phyloP scores from a whole-genome alignment of 192 early-diverging fungal species.

The Entomortierella chlamydospora region DNA sequence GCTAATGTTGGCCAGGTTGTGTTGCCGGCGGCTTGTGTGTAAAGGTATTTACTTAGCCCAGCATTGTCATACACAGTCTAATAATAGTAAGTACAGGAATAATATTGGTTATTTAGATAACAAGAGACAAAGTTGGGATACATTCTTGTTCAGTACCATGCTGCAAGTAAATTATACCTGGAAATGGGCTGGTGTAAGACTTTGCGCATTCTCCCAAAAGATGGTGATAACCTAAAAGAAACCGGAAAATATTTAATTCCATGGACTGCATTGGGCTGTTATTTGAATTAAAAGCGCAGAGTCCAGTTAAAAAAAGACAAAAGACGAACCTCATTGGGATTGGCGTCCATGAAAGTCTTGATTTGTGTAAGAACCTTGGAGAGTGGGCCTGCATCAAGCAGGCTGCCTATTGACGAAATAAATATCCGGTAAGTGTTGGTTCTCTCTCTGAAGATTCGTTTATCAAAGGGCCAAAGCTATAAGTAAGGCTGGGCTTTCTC shows the following conservation, averaged over 20 bases:
- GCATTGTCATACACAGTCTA: slow-evolving; percentile 61
- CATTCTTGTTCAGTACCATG: not conserved
- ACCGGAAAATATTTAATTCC: not conserved
- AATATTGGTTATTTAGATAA: too few species aligned
- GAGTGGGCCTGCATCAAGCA: slow-evolving; percentile 71
- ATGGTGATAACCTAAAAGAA: slow-evolving; percentile 71
- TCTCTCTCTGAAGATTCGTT: not conserved
- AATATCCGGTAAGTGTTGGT: not conserved
- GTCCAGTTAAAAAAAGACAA: not conserved
- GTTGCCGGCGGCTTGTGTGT: slow-evolving; percentile 58
- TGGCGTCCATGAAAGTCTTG: slow-evolving; percentile 67
- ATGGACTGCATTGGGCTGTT: not conserved
- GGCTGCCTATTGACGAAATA: slow-evolving; percentile 14
- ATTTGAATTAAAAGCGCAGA: too few species aligned
- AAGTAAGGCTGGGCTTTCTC: too few species aligned
- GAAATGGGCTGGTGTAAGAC: slow-evolving; percentile 62
- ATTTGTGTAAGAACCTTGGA: slow-evolving; percentile 66
- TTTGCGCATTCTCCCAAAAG: slow-evolving; percentile 74
- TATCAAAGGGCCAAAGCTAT: too few species aligned
- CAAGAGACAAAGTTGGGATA: not conserved
- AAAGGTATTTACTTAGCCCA: slow-evolving; percentile 65
- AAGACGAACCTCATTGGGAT: slow-evolving; percentile 67
- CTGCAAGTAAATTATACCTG: slow-evolving; percentile 16
- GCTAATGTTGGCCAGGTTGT: slow-evolving; percentile 77
- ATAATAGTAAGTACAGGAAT: not conserved